Conservation (phyloP, 1,284 basidiomycete genomes). For the Ustilago sp. region DNA sequence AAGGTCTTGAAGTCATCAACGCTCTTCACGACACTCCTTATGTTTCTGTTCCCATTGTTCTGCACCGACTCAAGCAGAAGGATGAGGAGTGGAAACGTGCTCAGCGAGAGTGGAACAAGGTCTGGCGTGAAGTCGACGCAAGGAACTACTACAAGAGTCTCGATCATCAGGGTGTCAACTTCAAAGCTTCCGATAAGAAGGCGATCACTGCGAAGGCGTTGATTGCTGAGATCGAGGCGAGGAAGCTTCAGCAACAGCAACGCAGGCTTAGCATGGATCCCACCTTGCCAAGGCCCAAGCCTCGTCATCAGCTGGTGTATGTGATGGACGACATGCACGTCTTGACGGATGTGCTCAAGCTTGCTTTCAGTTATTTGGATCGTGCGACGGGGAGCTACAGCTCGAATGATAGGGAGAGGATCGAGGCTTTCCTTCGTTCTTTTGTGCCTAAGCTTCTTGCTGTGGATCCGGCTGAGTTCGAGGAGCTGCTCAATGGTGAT, state of each 20-base stretch:
- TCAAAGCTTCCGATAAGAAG: conserved; percentile 97
- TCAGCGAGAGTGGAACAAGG: conserved; percentile 94
- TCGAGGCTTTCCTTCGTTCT: conserved; percentile 85
- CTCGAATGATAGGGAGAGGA: conserved; percentile 80
- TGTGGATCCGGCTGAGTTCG: conserved; percentile 75
- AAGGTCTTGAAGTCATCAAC: conserved; percentile 85
- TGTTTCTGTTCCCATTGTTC: conserved; percentile 90
- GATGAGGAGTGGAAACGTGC: conserved; percentile 97
- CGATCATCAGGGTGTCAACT: conserved; percentile 93
- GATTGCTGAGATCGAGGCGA: conserved; percentile 85
- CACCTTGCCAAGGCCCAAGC: conserved; percentile 58
- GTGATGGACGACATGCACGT: conserved; percentile 82
- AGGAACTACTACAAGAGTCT: conserved; percentile 93
- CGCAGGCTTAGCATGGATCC: conserved; percentile 61
- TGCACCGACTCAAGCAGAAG: conserved; percentile 89
- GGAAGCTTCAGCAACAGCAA: conserved; percentile 79
- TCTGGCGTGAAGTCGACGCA: conserved; percentile 95
- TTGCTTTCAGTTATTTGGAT: conserved; percentile 90
- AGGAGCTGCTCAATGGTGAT: conserved; percentile 57
- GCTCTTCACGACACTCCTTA: conserved; percentile 92
- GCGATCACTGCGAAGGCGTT: conserved; percentile 89
- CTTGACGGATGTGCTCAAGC: conserved; percentile 87
- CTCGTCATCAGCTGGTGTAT: conserved; percentile 80
- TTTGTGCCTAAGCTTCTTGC: conserved; percentile 88
- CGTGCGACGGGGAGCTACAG: conserved; percentile 78